Evolutionary conservation across 306 rosid species (phyloP).

Genomic region (Vicia villosa): DNA sequence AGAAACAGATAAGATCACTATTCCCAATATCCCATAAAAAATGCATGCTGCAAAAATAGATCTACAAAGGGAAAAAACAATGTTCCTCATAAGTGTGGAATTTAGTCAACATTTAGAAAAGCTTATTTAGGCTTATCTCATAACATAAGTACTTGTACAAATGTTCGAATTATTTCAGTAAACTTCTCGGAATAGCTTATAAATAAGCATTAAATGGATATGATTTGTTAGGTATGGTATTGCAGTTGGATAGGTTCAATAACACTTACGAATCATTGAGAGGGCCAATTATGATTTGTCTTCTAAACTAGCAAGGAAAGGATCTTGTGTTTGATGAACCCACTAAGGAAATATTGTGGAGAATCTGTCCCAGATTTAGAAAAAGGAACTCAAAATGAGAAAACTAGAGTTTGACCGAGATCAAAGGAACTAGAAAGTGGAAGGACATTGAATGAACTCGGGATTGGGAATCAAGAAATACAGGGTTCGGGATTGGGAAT

Average conservation of each 20-base stretch:
- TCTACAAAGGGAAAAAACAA: neutral
- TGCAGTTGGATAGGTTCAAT: no score
- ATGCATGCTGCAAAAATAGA: neutral
- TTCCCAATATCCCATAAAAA: neutral
- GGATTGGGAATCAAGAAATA: neutral
- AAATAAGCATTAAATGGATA: neutral
- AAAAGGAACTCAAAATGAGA: neutral
- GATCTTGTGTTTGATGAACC: neutral
- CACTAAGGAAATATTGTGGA: neutral
- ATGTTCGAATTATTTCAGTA: no score
- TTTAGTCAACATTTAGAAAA: neutral
- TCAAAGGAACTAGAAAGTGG: neutral
- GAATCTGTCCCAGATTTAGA: neutral
- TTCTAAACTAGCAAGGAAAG: neutral
- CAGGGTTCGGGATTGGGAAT: neutral
- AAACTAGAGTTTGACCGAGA: conserved; percentile 1
- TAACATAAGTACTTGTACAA: neutral
- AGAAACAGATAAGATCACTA: neutral
- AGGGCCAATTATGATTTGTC: neutral
- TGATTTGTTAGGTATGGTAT: neutral
- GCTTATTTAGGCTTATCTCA: neutral
- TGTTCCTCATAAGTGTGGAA: neutral
- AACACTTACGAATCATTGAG: neutral
- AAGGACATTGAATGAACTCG: conserved; percentile 1
- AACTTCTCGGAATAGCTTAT: neutral